Evolutionary conservation across 2,329 filamentous ascomycete species (phyloP).

Genomic region (Aspergillus fumigatiaffinis): DNA sequence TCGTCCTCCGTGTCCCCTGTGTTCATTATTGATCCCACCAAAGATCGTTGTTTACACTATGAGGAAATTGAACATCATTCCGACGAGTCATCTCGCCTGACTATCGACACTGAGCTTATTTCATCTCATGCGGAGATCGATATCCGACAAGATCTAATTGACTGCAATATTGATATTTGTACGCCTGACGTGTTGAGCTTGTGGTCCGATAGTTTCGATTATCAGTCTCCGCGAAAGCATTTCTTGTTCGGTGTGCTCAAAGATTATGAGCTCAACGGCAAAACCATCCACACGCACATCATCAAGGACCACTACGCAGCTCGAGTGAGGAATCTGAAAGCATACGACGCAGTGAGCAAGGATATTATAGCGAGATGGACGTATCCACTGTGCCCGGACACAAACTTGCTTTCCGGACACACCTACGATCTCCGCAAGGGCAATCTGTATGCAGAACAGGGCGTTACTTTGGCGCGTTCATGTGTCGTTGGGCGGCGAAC

Average conservation of each 20-base stretch:
- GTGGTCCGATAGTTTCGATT: constrained; percentile 98
- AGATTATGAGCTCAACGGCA: constrained; percentile 94
- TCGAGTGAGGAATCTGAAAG: constrained; percentile 76
- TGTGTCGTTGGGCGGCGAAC: constrained; percentile 65
- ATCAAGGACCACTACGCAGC: constrained; percentile 80
- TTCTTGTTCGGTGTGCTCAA: constrained; percentile 91
- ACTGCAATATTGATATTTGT: constrained; percentile 95
- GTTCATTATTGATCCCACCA: constrained; percentile 79
- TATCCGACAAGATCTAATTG: constrained; percentile 80
- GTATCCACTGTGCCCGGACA: constrained; percentile 84
- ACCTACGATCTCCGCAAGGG: constrained; percentile 68
- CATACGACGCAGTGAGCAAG: constrained; percentile 83
- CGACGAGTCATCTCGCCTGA: constrained; percentile 52
- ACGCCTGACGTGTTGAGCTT: constrained; percentile 91
- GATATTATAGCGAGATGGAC: constrained; percentile 86
- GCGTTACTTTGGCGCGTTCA: constrained; percentile 69
- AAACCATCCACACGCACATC: constrained; percentile 91
- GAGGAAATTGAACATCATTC: constrained; percentile 74
- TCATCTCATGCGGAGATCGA: constrained; percentile 72
- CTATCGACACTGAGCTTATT: constrained; percentile 75
- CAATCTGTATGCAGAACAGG: constrained; percentile 72
- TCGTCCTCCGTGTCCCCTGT: constrained; percentile 70
- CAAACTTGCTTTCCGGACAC: constrained; percentile 74
- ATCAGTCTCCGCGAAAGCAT: constrained; percentile 81
- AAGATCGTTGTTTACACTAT: constrained; percentile 83